Evolutionary conservation across 768 basidiomycete species (phyloP).

Genomic region (Boletus barrowsii): DNA sequence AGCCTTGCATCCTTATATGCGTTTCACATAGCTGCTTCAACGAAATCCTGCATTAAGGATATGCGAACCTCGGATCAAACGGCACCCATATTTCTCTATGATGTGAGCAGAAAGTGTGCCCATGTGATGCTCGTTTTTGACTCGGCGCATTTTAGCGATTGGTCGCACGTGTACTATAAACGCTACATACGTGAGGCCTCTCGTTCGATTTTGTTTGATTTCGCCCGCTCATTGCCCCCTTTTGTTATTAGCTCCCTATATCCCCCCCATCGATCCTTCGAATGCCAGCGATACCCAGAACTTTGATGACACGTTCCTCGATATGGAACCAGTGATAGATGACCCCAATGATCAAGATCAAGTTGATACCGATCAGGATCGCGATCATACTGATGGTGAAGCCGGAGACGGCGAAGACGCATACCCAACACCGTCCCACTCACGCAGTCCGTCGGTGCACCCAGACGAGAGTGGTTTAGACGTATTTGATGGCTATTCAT

Average conservation of each 20-base stretch:
- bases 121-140: conserved; percentile 4
- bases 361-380: conserved; percentile 68
- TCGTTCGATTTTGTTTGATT: conserved; percentile 2
- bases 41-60: conserved; percentile 88
- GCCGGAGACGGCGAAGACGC: conserved; percentile 73
- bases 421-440: conserved; percentile 76
- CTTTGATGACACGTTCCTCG: conserved; percentile 95
- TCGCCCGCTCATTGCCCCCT: conserved; percentile 12
- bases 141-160: conserved; percentile 58
- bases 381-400: conserved; percentile 64
- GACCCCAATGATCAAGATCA: conserved; percentile 61
- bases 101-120: conserved; percentile 52
- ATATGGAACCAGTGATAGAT: conserved; percentile 91
- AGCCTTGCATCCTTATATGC: conserved; percentile 7
- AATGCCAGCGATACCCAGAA: conserved; percentile 97
- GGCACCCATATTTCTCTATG: conserved; percentile 93
- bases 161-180: conserved; percentile 93
- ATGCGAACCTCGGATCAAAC: conserved; percentile 90
- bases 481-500: conserved; percentile 93
- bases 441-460: conserved; percentile 70
- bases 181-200: conserved; percentile 78
- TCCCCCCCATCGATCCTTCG: conserved; percentile 84
- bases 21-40: conserved; percentile 70
- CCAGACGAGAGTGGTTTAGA: conserved; percentile 51
- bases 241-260: conserved; percentile 70